Base-by-base conservation (phyloP, 1,284 basidiomycete genomes). In the Omphalotus olearius region DNA sequence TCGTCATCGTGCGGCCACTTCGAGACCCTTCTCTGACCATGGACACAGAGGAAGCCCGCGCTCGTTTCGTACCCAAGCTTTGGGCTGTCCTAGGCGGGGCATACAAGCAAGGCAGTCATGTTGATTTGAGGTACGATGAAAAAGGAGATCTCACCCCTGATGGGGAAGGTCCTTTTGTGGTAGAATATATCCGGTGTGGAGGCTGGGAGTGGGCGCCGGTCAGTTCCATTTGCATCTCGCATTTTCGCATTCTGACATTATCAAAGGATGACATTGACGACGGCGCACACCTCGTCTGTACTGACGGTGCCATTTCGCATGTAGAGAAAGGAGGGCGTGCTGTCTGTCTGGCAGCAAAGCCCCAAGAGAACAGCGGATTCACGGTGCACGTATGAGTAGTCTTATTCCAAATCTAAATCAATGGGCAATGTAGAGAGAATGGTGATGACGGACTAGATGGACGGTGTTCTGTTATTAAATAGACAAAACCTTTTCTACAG, bases 161-260 rank as follows among this genome's bases (percentile, higher is more conserved):
- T 20, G 75, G 75, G 1, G 66, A 72, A 13, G 84, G 83, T 1
- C 67, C 71, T 23, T 61, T 69, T 0, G 80, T 93, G 0, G 83
- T 93, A 0, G 95, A 98, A 66, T 91, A 92, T 59, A 77, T 87
- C 52, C 77, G 94, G 18, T 90, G 85, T 57, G 76, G 76, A 4
- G 85, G 84, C 4, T 96, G 93, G 83, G 80, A 85, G 55, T 98
- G 94, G 94, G 71, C 71, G 40, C 91, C 92, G 18, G 88, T 88
- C 62, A 60, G 85, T 3, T 50, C 55, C 30, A n/a, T 37, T 53
- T 48, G 16, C 26, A 20, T 38, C 20, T 38, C 37, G 40, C 40
- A 44, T 43, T 46, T 36, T 39, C 55, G 33, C 41, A 50, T 6
- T n/a, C 30, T 43, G 20, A 38, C 23, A 16, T 44, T 36, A 56